Base-by-base conservation (phyloP, 1,284 basidiomycete genomes). In the Boletellus deceptivus region DNA sequence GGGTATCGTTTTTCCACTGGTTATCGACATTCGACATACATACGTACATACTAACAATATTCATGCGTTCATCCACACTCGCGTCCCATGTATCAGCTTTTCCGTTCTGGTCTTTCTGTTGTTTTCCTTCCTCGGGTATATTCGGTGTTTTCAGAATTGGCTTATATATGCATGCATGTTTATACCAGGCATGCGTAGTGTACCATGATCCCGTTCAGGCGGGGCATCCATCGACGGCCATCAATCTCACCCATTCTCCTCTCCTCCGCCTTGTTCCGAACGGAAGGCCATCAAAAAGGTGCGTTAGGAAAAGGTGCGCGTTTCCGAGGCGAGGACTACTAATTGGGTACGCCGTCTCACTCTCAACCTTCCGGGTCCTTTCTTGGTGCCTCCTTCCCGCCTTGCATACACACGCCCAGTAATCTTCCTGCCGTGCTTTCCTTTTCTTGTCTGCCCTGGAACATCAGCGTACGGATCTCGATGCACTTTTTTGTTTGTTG, bases 1-100 rank as follows among this genome's bases (percentile, higher is more conserved):
- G 59, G 61, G 53, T 52, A 50, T 44, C n/a, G 38, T 44, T 37
- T 50, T 56, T 43, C 49, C 40, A 41, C 29, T n/a, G 44, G 52
- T 47, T 35, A 35, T 43, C 37, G 24, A n/a, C 46, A 9, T 29
- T 41, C 16, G 25, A 27, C 42, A 48, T 49, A 29, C 43, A 43
- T 53, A 49, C 20, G 48, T 43, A 37, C 42, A 38, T 40, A 24
- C n/a, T 42, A 18, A 18, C 37, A 33, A 46, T 39, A 31, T 33
- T 52, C 42, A 46, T 48, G 40, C 22, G 22, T 34, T 24, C 17
- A 36, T 48, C 37, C 41, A 17, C 42, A 22, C 25, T 38, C 40
- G 31, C 10, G 34, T 52, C 43, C 50, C 49, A 34, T 43, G 42
- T 57, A 47, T 29, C 17, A 17, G 17, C 24, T 18, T 17, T 18